These are phyloP conservation scores for Lagenaria siceraria DNA, from an alignment of 306 rosid genomes.

Conservation along the genomic window DNA sequence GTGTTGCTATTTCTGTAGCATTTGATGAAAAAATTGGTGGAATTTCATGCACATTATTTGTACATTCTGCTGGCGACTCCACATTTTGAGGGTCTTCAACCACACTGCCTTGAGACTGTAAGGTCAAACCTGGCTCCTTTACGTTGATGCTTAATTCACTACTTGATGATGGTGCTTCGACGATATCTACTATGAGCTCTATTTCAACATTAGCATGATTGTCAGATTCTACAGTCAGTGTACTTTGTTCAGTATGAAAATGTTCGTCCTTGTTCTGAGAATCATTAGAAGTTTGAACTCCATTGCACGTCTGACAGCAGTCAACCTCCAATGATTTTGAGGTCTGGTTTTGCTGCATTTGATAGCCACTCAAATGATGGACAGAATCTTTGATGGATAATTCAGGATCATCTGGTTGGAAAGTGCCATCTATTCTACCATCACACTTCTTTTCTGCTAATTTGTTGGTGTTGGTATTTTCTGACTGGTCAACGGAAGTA, in stretches of 20 bases:
- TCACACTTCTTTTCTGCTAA: constrained; percentile 22
- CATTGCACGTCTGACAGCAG: constrained; percentile 27
- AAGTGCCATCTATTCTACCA: constrained; percentile 18
- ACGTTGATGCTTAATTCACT: constrained; percentile 14
- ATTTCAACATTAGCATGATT: constrained; percentile 16
- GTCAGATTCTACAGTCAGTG: constrained; percentile 34
- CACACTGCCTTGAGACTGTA: constrained; percentile 23
- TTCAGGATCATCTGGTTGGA: constrained; percentile 23
- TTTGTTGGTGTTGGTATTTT: constrained; percentile 8
- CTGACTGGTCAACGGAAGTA: constrained; percentile 19
- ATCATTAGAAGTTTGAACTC: constrained; percentile 23
- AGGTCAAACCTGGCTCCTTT: constrained; percentile 9
- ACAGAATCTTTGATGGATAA: constrained; percentile 23
- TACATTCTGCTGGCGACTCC: constrained; percentile 10
- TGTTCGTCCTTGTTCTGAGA: constrained; percentile 32
- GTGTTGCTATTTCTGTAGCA: constrained; percentile 20
- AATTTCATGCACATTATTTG: constrained; percentile 14
- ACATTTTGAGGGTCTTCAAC: constrained; percentile 17
- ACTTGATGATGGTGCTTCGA: constrained; percentile 17
- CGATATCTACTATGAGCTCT: constrained; percentile 8
- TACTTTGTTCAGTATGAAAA: constrained; percentile 27
- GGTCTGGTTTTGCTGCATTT: constrained; percentile 21
- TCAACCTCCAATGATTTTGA: constrained; percentile 28
- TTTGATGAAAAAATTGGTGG: no score
- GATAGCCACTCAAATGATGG: constrained; percentile 16